Conservation (phyloP, 768 basidiomycete genomes). For the Vararia minispora region DNA sequence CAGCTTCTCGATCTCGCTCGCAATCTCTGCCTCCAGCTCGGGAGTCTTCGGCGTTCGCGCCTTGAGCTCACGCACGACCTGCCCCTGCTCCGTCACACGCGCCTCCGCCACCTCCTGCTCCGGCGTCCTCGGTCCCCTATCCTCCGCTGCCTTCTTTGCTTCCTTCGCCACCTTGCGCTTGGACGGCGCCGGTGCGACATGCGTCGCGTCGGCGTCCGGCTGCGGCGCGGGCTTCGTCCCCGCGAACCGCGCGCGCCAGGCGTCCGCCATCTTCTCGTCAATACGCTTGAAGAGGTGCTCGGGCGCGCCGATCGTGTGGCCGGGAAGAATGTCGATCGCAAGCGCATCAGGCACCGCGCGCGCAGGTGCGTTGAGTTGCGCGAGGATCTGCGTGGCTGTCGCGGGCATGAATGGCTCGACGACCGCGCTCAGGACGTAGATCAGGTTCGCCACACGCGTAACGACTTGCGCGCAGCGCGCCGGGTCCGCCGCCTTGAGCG, state of each 20-base stretch:
- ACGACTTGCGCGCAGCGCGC: constrained; percentile 85
- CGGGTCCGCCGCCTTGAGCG: constrained; percentile 72
- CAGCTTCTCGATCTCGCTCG: constrained; percentile 48
- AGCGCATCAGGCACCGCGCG: constrained; percentile 67
- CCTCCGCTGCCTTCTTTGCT: constrained; percentile 22
- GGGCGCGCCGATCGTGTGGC: constrained; percentile 77
- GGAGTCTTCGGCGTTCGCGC: constrained; percentile 44
- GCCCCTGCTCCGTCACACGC: constrained; percentile 68
- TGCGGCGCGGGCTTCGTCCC: constrained; percentile 38
- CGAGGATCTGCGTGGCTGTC: constrained; percentile 69
- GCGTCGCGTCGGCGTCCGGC: constrained; percentile 28
- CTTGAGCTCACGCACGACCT: constrained; percentile 62
- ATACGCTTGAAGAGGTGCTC: constrained; percentile 91
- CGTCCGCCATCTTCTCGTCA: constrained; percentile 79
- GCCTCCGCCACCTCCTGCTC: constrained; percentile 65
- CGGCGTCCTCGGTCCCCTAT: constrained; percentile 52
- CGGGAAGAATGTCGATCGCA: constrained; percentile 73
- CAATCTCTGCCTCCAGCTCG: constrained; percentile 51
- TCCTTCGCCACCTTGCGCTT: constrained; percentile 40
- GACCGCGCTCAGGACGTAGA: constrained; percentile 79
- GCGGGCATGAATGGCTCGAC: constrained; percentile 96
- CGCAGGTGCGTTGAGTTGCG: constrained; percentile 83
- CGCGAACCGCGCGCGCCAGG: constrained; percentile 72
- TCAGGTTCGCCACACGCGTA: constrained; percentile 83
- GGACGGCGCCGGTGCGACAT: constrained; percentile 37